Percentiles rank a stretch among this genome's conserved stretches.
These are phyloP conservation scores for Chloris gayana DNA, from an alignment of 176 grass and related monocot genomes.

Conservation along the genomic window DNA sequence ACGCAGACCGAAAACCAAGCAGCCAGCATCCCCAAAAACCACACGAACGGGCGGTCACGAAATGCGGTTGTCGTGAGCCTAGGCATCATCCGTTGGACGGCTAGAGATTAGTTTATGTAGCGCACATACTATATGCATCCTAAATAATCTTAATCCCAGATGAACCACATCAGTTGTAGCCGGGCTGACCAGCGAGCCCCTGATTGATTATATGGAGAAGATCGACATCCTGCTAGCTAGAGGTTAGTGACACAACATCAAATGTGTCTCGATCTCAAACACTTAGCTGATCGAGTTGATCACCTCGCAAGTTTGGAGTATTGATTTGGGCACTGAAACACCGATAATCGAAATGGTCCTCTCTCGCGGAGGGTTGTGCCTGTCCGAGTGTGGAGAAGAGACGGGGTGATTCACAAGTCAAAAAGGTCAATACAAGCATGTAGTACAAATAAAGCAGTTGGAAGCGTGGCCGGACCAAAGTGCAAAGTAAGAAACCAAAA, in stretches of 20 bases:
- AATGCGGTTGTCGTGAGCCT: constrained; percentile 40
- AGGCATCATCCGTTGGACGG: constrained; percentile 32
- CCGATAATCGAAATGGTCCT: no score
- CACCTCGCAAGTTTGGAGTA: no score
- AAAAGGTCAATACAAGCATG: constrained; percentile 39
- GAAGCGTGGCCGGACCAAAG: constrained; percentile 9
- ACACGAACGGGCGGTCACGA: constrained; percentile 22
- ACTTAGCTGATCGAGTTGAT: neutral
- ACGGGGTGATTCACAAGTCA: neutral
- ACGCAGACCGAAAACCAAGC: constrained; percentile 28
- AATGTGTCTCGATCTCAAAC: neutral
- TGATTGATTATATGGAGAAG: neutral
- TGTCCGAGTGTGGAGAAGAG: neutral
- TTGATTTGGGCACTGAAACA: no score
- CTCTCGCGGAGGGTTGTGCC: no score
- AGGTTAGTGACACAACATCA: neutral
- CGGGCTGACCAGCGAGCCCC: neutral
- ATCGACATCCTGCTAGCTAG: neutral
- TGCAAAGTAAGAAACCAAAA: neutral
- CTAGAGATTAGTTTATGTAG: constrained; percentile 6
- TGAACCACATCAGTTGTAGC: neutral
- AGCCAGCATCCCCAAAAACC: constrained; percentile 29
- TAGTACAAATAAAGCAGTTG: constrained; percentile 14
- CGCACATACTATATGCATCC: no score
- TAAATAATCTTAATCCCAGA: neutral